These are phyloP conservation scores for Ustilago esculenta DNA, from an alignment of 1,284 basidiomycete species.

Conservation along the genomic window DNA sequence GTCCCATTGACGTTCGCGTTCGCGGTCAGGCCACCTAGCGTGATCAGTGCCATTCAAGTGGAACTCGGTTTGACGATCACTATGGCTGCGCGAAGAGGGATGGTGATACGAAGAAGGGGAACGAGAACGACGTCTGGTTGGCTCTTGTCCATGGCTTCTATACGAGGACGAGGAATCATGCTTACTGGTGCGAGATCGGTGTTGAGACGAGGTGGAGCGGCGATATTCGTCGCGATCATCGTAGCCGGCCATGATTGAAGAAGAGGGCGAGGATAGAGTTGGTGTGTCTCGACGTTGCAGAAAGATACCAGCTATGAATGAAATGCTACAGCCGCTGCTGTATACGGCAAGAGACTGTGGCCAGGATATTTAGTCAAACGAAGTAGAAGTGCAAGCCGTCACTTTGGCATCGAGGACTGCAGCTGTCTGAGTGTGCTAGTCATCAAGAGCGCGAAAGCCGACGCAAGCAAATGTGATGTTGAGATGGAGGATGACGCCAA, in stretches of 20 bases:
- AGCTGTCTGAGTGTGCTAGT: no score
- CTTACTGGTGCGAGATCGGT: slow-evolving; percentile 51
- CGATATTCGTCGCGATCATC: slow-evolving; percentile 29
- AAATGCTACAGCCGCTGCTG: neutral
- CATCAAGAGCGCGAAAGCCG: no score
- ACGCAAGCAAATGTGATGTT: no score
- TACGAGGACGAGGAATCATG: slow-evolving; percentile 40
- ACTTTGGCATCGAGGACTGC: no score
- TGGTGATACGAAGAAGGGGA: slow-evolving; percentile 42
- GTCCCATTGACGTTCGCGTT: slow-evolving; percentile 28
- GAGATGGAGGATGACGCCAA: no score
- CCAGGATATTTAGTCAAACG: neutral
- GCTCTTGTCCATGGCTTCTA: slow-evolving; percentile 40
- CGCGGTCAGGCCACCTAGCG: slow-evolving; percentile 10
- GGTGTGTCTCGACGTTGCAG: no score
- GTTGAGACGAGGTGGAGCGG: slow-evolving; percentile 24
- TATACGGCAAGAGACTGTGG: neutral
- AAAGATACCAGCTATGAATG: no score
- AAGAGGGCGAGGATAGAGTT: no score
- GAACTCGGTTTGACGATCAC: slow-evolving; percentile 9
- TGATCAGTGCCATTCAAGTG: slow-evolving; percentile 9
- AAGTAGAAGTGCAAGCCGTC: neutral
- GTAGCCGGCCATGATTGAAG: slow-evolving; percentile 27
- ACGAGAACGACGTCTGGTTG: slow-evolving; percentile 53
- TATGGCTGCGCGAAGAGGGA: slow-evolving; percentile 40